A percentile compares a stretch with the other conserved stretches of the same genome.
These are phyloP conservation scores for Flammula alnicola DNA, from an alignment of 1,284 basidiomycete genomes.

Conservation along the genomic window DNA sequence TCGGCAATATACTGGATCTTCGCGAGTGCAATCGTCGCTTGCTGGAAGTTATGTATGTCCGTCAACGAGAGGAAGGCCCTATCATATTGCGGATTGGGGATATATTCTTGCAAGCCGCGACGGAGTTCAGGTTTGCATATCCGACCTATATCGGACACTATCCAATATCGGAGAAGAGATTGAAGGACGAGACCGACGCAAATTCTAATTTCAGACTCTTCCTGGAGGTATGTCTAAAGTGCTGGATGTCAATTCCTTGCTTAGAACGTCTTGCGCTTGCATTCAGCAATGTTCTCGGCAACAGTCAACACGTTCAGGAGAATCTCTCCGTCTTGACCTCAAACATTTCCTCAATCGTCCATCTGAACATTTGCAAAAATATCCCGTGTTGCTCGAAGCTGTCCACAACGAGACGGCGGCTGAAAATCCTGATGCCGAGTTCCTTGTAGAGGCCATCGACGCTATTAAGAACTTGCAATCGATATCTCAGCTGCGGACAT, in stretches of 20 bases:
- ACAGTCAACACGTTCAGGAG: constrained; percentile 54
- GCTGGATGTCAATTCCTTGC: no score
- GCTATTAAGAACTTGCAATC: constrained; percentile 80
- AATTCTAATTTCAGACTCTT: constrained; percentile 85
- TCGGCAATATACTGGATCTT: constrained; percentile 85
- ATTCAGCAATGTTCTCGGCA: constrained; percentile 56
- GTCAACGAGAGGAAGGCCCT: constrained; percentile 85
- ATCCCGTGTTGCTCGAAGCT: constrained; percentile 86
- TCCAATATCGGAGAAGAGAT: constrained; percentile 80
- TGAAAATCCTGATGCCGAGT: constrained; percentile 82
- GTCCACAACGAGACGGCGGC: constrained; percentile 80
- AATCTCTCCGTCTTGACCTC: constrained; percentile 79
- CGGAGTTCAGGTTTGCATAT: constrained; percentile 88
- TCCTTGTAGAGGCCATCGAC: constrained; percentile 74
- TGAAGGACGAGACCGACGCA: constrained; percentile 82
- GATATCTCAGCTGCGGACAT: constrained; percentile 81
- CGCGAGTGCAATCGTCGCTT: constrained; percentile 80
- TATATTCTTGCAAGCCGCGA: constrained; percentile 85
- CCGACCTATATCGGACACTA: constrained; percentile 85
- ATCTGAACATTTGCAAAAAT: constrained; percentile 88
- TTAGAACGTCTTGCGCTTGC: neutral
- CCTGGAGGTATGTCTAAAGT: constrained; percentile 75
- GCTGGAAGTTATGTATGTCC: constrained; percentile 83
- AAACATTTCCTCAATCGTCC: constrained; percentile 89
- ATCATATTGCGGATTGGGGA: constrained; percentile 88